phyloP scores from a whole-genome alignment of 1,284 basidiomycete species.

The Ustilago nuda region DNA sequence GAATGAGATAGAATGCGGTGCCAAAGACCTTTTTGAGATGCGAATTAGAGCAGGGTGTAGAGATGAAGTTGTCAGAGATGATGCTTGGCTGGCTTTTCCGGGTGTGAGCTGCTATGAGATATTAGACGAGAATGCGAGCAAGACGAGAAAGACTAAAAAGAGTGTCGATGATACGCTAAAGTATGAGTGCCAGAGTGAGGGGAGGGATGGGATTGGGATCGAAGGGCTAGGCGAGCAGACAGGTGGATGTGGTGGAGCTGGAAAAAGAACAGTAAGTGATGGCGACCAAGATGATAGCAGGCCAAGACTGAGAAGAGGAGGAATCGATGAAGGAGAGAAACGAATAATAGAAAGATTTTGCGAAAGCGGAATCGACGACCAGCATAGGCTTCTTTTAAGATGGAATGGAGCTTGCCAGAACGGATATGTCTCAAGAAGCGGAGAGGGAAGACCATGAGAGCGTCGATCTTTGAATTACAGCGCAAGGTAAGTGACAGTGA shows the following conservation, averaged over 20 bases:
- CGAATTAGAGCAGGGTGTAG: neutral
- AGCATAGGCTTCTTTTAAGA: slow-evolving; percentile 36
- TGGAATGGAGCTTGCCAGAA: slow-evolving; percentile 29
- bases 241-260: neutral
- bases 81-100: neutral
- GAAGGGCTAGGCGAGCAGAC: neutral
- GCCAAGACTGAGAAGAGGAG: neutral
- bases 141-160: slow-evolving; percentile 7
- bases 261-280: neutral
- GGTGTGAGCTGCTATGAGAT: neutral
- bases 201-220: neutral
- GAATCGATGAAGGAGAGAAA: slow-evolving; percentile 1
- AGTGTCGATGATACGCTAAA: slow-evolving; percentile 1
- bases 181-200: neutral
- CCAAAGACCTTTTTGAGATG: slow-evolving; percentile 5
- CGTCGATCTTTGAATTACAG: slow-evolving; percentile 17
- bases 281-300: neutral
- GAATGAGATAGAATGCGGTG: neutral
- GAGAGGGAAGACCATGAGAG: slow-evolving; percentile 4
- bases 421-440: slow-evolving; percentile 23
- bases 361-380: slow-evolving; percentile 31
- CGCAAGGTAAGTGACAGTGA: neutral
- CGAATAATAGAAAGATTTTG: neutral
- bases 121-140: slow-evolving; percentile 17
- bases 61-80: slow-evolving; percentile 13